Conservation (phyloP, 495 filamentous ascomycete genomes). For the Choiromyces venosus region DNA sequence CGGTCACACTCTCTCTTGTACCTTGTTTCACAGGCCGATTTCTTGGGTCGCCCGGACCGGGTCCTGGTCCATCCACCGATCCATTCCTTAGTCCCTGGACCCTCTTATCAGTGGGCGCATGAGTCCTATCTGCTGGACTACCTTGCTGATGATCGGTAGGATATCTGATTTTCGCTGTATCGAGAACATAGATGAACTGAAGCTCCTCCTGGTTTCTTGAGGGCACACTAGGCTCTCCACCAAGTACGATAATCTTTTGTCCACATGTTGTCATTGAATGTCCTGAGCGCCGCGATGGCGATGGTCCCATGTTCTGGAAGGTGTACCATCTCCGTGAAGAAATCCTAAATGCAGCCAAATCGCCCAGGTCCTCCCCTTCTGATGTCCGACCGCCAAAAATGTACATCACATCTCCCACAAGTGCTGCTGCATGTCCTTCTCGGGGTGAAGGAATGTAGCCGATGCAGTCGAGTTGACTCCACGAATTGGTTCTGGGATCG, state of each 20-base stretch:
- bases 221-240: constrained; percentile 87
- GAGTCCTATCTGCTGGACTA: constrained; percentile 44
- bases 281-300: constrained; percentile 85
- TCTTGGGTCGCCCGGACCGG: constrained; percentile 41
- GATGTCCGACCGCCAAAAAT: constrained; percentile 96
- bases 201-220: constrained; percentile 74
- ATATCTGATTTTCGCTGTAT: constrained; percentile 93
- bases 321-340: constrained; percentile 92
- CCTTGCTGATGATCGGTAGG: constrained; percentile 65
- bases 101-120: constrained; percentile 39
- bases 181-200: constrained; percentile 81
- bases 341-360: constrained; percentile 93
- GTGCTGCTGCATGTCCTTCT: constrained; percentile 88
- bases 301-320: constrained; percentile 99
- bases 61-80: constrained; percentile 27
- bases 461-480: constrained; percentile 88
- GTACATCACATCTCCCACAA: constrained; percentile 98
- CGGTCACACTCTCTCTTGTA: constrained; percentile 54
- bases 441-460: constrained; percentile 90
- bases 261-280: constrained; percentile 96
- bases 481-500: constrained; percentile 72
- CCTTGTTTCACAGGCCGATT: constrained; percentile 50
- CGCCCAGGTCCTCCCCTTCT: constrained; percentile 83
- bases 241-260: constrained; percentile 85
- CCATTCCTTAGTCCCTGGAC: constrained; percentile 29